A percentile compares a stretch with the other conserved stretches of the same genome.
These are phyloP conservation scores for Curvularia sp. DNA, from an alignment of 2,329 filamentous ascomycete genomes.

Conservation along the genomic window DNA sequence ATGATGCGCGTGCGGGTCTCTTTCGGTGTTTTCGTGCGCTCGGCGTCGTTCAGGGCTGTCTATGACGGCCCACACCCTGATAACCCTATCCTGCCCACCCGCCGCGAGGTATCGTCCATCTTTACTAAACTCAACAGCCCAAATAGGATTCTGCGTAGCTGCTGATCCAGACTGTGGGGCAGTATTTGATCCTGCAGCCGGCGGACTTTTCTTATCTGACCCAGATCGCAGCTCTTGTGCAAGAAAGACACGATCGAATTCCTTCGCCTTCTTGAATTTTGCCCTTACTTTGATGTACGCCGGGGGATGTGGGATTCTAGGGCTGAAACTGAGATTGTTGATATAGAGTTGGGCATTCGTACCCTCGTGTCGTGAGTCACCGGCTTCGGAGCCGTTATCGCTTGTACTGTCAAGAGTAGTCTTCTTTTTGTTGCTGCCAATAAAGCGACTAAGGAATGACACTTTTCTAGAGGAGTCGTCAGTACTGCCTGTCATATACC, in stretches of 20 bases:
- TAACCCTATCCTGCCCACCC: constrained; percentile 85
- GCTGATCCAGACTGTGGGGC: constrained; percentile 44
- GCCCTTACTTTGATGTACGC: constrained; percentile 86
- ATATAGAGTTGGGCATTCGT: constrained; percentile 84
- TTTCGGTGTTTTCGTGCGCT: constrained; percentile 74
- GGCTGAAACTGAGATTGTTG: constrained; percentile 76
- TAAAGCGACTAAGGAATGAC: constrained; percentile 89
- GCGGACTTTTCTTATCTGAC: constrained; percentile 39
- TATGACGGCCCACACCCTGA: constrained; percentile 89
- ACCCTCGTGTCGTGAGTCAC: constrained; percentile 74
- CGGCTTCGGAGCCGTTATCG: constrained; percentile 74
- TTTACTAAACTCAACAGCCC: constrained; percentile 90
- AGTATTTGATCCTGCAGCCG: constrained; percentile 35
- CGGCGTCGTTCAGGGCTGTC: constrained; percentile 80
- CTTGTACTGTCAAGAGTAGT: constrained; percentile 57
- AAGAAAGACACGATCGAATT: constrained; percentile 88
- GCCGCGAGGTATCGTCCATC: constrained; percentile 91
- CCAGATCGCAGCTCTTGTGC: constrained; percentile 84
- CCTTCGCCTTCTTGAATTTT: constrained; percentile 78
- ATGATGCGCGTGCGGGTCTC: constrained; percentile 52
- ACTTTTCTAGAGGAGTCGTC: constrained; percentile 68
- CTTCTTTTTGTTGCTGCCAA: constrained; percentile 76
- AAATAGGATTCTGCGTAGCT: constrained; percentile 70
- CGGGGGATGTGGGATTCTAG: constrained; percentile 85
- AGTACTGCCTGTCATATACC: constrained; percentile 24